phyloP scores from a whole-genome alignment of 108 stramenopile species.

The Fistulifera pelliculosa region DNA sequence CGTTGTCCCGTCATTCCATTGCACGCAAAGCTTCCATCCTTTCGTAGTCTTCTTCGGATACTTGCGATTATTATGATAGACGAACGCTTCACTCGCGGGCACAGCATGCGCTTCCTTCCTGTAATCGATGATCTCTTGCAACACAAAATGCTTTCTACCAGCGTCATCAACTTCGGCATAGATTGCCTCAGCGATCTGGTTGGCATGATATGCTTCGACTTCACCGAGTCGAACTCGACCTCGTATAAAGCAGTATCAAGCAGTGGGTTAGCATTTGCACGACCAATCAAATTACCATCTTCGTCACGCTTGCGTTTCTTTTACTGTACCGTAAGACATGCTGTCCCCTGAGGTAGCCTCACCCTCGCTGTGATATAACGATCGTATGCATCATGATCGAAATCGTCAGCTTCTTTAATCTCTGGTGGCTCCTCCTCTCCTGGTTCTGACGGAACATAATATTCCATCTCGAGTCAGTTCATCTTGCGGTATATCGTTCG shows the following conservation, averaged over 20 bases:
- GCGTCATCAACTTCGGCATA: conserved; percentile 24
- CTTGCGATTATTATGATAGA: background rate
- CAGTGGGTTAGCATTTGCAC: conserved; percentile 23
- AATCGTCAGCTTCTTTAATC: conserved; percentile 10
- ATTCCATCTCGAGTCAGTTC: background rate
- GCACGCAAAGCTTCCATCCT: conserved; percentile 24
- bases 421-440: background rate
- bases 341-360: conserved; percentile 15
- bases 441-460: background rate
- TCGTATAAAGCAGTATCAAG: conserved; percentile 30
- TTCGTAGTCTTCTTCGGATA: conserved; percentile 8
- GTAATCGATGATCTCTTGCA: conserved; percentile 25
- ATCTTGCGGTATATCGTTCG: background rate
- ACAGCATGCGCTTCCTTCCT: conserved; percentile 11
- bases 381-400: conserved; percentile 12
- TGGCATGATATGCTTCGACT: conserved; percentile 20
- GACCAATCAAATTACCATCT: conserved; percentile 25
- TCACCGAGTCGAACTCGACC: conserved; percentile 30
- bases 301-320: conserved; percentile 16
- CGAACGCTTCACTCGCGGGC: background rate
- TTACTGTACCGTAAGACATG: conserved; percentile 17
- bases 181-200: conserved; percentile 31
- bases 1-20: conserved; percentile 20
- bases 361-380: conserved; percentile 16
- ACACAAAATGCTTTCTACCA: conserved; percentile 2